phyloP scores from a whole-genome alignment of 208 protist species.

The Trypanosoma lewisi region DNA sequence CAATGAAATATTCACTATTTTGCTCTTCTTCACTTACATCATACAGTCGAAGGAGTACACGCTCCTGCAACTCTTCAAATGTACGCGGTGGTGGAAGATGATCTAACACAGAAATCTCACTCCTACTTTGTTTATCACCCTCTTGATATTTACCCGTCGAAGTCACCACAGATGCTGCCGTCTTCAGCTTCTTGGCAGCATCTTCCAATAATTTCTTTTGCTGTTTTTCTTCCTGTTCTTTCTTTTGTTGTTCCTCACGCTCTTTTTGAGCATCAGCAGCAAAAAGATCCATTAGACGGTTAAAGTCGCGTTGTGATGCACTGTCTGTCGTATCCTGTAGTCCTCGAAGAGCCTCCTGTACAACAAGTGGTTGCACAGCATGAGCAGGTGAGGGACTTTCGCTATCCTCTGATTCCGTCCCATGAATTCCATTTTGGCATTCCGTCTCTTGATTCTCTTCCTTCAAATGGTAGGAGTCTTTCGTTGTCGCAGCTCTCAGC shows the following conservation, averaged over 20 bases:
- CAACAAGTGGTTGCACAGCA: conserved; percentile 1
- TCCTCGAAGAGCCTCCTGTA: conserved; percentile 14
- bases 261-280: conserved; percentile 36
- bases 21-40: conserved; percentile 35
- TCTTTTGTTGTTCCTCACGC: conserved; percentile 1
- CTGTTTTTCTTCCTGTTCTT: not conserved
- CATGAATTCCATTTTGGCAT: not conserved
- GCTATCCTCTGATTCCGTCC: too few species aligned
- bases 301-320: conserved; percentile 32
- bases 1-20: conserved; percentile 48
- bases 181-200: not conserved
- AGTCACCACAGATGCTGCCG: not conserved
- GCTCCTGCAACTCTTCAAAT: conserved; percentile 60
- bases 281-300: conserved; percentile 47
- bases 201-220: not conserved
- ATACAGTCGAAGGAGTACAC: conserved; percentile 67
- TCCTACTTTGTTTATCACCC: not conserved
- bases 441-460: not conserved
- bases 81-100: conserved; percentile 34
- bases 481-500: not conserved
- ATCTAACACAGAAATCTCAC: conserved; percentile 8
- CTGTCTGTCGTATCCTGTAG: not conserved
- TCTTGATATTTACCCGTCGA: not conserved
- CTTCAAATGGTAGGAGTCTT: not conserved
- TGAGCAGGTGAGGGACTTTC: not conserved